Base-by-base conservation (phyloP, 306 rosid genomes). In the Hippophae tibetana region DNA sequence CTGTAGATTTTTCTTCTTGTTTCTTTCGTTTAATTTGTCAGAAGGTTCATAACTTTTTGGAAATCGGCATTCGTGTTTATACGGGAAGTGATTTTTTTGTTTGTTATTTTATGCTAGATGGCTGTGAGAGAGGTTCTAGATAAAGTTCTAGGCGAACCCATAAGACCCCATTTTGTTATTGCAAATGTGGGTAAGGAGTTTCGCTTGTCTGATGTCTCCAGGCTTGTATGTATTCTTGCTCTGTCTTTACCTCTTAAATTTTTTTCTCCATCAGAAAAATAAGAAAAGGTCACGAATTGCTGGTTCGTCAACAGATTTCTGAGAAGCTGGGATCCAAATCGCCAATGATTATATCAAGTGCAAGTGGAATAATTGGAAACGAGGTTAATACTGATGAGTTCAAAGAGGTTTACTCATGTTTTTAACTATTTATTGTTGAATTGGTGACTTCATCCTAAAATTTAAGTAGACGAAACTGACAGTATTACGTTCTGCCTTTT, bases 131-230 rank as follows among this genome's bases (percentile, higher is more conserved):
- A 85, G 72, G 88, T 82, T 47, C 42, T 81, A 8, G 56, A 69
- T 9, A 83, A 79, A 72, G 84, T 85, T 67, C 74, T 85, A 1
- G 81, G 80, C 6, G 86, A 79, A 76, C 90, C 96, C 10, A 89
- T 85, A 50, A 81, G 94, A 13, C 94, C 94, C 1, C 63, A 76
- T 66, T 88, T 88, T 52, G 82, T 82, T 43, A 69, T 86, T 54
- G 88, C 72, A 60, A 75, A 70, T 41, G 46, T 83, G 51, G 94
- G 94, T 13, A 43, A 65, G 57, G 90, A 85, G 44, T 85, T 75
- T 52, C 55, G 47, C 0, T 25, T 74, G 38, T 14, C 18, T 52
- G 72, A 46, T 26, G 69, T 76, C 64, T 52, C 75, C 54, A 43
- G 25, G 14, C 90, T 76, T 56, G 94, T 85, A 83, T 38, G 82